A percentile compares a stretch with the other conserved stretches of the same genome.
phyloP scores from a whole-genome alignment of 2,329 filamentous ascomycete species.

The Apiospora hydei region DNA sequence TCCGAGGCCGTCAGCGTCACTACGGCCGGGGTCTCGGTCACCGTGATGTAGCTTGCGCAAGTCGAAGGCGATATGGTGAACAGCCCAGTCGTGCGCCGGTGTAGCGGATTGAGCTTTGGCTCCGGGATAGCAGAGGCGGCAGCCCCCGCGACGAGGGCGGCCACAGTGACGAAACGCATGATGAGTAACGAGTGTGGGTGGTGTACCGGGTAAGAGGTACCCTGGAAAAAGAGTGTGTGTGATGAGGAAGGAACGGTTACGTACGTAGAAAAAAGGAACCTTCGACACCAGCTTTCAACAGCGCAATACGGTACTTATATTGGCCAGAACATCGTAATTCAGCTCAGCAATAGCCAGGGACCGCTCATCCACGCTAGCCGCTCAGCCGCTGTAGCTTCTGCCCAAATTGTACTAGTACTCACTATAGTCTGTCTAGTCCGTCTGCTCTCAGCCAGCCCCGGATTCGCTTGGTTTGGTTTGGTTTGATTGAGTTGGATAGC shows the following conservation, averaged over 20 bases:
- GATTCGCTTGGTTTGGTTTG: not conserved
- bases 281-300: not conserved
- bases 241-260: not conserved
- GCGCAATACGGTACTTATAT: not conserved
- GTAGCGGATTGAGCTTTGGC: not conserved
- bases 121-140: conserved; percentile 1
- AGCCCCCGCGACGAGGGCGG: conserved; percentile 11
- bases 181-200: not conserved
- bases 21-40: conserved; percentile 2
- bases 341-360: not conserved
- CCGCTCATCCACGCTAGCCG: not conserved
- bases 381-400: not conserved
- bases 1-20: not conserved
- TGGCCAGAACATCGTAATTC: not conserved
- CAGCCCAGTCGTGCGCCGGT: not conserved
- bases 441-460: not conserved
- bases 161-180: conserved; percentile 14
- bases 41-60: conserved; percentile 18
- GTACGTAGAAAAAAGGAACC: not conserved
- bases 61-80: not conserved
- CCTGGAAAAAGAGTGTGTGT: not conserved
- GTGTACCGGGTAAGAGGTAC: not conserved
- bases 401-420: too few relatives aligned
- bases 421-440: not conserved
- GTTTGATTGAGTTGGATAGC: too few relatives aligned